These are phyloP conservation scores for Lentinus polychrous DNA, from an alignment of 1,284 basidiomycete genomes.

Conservation along the genomic window DNA sequence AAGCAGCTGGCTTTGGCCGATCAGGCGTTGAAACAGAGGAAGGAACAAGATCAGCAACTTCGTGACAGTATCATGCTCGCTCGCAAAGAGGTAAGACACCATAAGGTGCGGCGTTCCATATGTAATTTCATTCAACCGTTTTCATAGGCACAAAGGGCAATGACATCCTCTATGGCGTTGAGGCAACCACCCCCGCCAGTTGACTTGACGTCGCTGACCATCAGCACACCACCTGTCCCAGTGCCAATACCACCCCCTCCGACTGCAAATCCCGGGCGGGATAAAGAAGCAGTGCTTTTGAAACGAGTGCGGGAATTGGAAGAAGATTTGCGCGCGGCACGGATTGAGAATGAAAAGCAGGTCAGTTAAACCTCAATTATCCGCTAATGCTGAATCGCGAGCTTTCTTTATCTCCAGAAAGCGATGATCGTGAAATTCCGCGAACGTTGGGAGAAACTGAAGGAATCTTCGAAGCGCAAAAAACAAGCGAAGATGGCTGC, in stretches of 20 bases:
- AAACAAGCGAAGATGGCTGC: conserved; percentile 74
- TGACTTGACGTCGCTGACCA: conserved; percentile 5
- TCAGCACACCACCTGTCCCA: conserved; percentile 22
- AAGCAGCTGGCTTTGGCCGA: conserved; percentile 54
- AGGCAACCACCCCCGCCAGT: conserved; percentile 32
- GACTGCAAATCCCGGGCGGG: conserved; percentile 39
- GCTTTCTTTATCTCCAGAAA: conserved; percentile 43
- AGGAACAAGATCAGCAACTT: conserved; percentile 69
- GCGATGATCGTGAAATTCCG: conserved; percentile 78
- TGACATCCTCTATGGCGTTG: conserved; percentile 55
- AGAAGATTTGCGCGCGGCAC: conserved; percentile 60
- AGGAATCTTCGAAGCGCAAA: conserved; percentile 79
- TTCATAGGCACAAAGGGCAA: conserved; percentile 63
- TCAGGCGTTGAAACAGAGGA: conserved; percentile 53
- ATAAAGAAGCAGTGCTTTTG: conserved; percentile 61
- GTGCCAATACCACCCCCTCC: conserved; percentile 46
- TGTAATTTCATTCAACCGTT: neutral
- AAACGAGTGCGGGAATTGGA: conserved; percentile 72
- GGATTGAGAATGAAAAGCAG: conserved; percentile 78
- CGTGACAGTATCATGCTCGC: conserved; percentile 75
- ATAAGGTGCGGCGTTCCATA: neutral
- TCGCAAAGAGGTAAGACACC: conserved; percentile 55
- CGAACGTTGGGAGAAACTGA: conserved; percentile 84
- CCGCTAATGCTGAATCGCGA: conserved; percentile 1
- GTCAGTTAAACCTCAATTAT: conserved; percentile 33